A percentile compares a stretch with the other conserved stretches of the same genome.
These are phyloP conservation scores for Hansenula sp. DNA, from an alignment of 1,139 yeast species.

Conservation along the genomic window DNA sequence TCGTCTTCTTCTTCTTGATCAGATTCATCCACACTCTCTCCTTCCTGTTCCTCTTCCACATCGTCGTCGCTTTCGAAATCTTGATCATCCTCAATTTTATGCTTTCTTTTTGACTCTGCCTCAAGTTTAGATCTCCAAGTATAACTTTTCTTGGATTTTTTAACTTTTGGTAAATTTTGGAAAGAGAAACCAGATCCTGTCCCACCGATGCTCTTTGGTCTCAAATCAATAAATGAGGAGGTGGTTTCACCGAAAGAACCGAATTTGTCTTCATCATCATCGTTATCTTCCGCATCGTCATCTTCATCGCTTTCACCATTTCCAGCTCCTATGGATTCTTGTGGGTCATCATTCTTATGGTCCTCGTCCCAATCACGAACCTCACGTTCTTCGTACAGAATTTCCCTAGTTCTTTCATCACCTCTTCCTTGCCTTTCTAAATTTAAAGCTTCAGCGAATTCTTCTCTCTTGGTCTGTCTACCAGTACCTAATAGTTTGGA, in stretches of 20 bases:
- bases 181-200: slow-evolving; percentile 69
- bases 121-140: slow-evolving; percentile 58
- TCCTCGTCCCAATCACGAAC: slow-evolving; percentile 62
- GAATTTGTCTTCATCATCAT: slow-evolving; percentile 25
- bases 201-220: slow-evolving; percentile 65
- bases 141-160: slow-evolving; percentile 42
- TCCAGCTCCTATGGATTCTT: slow-evolving; percentile 4
- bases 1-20: slow-evolving; percentile 18
- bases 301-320: slow-evolving; percentile 17
- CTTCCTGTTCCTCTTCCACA: slow-evolving; percentile 12
- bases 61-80: slow-evolving; percentile 35
- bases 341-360: slow-evolving; percentile 21
- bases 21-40: slow-evolving; percentile 15
- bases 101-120: slow-evolving; percentile 37
- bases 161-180: slow-evolving; percentile 46
- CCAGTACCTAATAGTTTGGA: slow-evolving; percentile 80
- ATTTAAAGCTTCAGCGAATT: slow-evolving; percentile 69
- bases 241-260: slow-evolving; percentile 22
- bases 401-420: slow-evolving; percentile 55
- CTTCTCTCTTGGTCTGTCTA: slow-evolving; percentile 65
- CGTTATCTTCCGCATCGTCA: slow-evolving; percentile 27
- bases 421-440: slow-evolving; percentile 73
- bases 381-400: slow-evolving; percentile 68
- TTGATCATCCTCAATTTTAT: slow-evolving; percentile 36
- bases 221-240: slow-evolving; percentile 65